phyloP scores from a whole-genome alignment of 768 basidiomycete species.

The Mycena rosella region DNA sequence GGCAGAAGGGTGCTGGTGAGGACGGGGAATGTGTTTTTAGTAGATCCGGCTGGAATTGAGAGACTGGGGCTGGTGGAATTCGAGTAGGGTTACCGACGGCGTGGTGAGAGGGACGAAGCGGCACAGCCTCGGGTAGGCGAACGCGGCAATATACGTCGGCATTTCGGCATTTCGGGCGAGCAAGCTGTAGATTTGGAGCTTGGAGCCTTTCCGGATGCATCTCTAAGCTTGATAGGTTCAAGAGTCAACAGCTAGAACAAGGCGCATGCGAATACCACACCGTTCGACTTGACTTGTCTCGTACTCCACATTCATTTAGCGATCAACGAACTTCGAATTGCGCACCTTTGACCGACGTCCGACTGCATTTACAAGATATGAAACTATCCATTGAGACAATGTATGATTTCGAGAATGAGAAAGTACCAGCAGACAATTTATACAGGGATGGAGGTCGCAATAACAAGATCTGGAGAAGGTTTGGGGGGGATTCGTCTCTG shows the following conservation, averaged over 20 bases:
- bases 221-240: constrained; percentile 13
- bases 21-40: too few relatives aligned
- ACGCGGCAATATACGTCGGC: too few relatives aligned
- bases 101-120: too few relatives aligned
- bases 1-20: too few relatives aligned
- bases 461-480: constrained; percentile 18
- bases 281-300: constrained; percentile 3
- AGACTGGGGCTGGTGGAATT: too few relatives aligned
- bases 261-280: not conserved
- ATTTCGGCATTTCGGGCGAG: too few relatives aligned
- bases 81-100: too few relatives aligned
- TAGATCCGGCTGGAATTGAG: too few relatives aligned
- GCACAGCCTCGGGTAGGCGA: too few relatives aligned
- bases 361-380: constrained; percentile 21
- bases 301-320: constrained; percentile 11
- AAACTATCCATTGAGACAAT: constrained; percentile 23
- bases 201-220: not conserved
- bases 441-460: constrained; percentile 13
- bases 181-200: too few relatives aligned
- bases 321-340: constrained; percentile 11
- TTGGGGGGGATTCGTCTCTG: constrained; percentile 14
- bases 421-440: constrained; percentile 22
- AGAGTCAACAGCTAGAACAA: constrained; percentile 11
- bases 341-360: constrained; percentile 19
- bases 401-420: constrained; percentile 19